Percentiles rank a stretch among this genome's conserved stretches.
These are phyloP conservation scores for Coprinopsis marcescibilis DNA, from an alignment of 768 basidiomycete species.

Conservation along the genomic window DNA sequence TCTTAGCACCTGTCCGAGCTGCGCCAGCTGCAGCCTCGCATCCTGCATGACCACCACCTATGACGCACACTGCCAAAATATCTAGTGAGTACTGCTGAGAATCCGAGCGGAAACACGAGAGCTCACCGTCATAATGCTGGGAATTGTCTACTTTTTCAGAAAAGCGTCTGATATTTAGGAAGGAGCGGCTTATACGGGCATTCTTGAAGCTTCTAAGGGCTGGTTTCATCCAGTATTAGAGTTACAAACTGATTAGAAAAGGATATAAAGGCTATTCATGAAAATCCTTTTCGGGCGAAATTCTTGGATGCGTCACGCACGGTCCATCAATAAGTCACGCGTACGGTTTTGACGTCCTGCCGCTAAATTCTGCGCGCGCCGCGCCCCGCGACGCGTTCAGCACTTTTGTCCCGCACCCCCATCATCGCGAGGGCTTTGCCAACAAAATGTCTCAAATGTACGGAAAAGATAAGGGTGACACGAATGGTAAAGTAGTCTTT, in stretches of 20 bases:
- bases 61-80: slow-evolving; percentile 59
- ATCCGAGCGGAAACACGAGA: background rate
- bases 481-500: background rate
- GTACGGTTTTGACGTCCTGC: too few relatives aligned
- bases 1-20: slow-evolving; percentile 77
- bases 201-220: slow-evolving; percentile 2
- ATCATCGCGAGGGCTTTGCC: background rate
- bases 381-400: slow-evolving; percentile 3
- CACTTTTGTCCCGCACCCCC: background rate
- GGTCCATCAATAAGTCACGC: too few relatives aligned
- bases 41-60: slow-evolving; percentile 91
- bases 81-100: background rate
- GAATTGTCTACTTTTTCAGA: background rate
- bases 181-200: background rate
- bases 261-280: too few relatives aligned
- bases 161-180: background rate
- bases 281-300: too few relatives aligned
- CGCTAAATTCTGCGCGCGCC: too few relatives aligned
- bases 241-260: too few relatives aligned
- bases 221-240: background rate
- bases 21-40: slow-evolving; percentile 88
- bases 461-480: slow-evolving; percentile 1
- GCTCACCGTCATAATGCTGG: slow-evolving; percentile 9
- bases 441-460: background rate
- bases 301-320: too few relatives aligned